Conservation (phyloP, 2,329 filamentous ascomycete species). For the Corniculantispora saksenae region DNA sequence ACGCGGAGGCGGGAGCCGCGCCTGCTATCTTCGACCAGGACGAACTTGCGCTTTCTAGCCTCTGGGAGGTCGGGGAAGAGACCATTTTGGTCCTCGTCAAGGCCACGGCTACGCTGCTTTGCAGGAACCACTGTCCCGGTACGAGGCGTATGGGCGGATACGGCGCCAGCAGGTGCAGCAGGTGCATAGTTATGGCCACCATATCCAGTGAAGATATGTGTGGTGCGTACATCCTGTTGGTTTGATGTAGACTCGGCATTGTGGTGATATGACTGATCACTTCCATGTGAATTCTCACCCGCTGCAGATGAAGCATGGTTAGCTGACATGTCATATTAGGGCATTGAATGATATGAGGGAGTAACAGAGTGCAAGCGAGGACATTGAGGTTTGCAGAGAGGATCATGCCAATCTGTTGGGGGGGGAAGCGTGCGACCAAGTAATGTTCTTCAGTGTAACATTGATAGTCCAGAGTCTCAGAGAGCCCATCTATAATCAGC, state of each 20-base stretch:
- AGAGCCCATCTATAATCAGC: slow-evolving; percentile 16
- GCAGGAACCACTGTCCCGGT: slow-evolving; percentile 35
- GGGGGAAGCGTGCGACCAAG: not conserved
- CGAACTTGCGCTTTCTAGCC: slow-evolving; percentile 92
- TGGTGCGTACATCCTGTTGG: slow-evolving; percentile 63
- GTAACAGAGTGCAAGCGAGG: slow-evolving; percentile 6
- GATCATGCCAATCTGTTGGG: not conserved
- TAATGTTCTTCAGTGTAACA: slow-evolving; percentile 12
- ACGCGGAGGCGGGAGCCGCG: slow-evolving; percentile 81
- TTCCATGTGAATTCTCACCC: slow-evolving; percentile 1
- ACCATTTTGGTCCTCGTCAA: slow-evolving; percentile 43
- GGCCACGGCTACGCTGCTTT: slow-evolving; percentile 47
- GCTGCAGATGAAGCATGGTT: slow-evolving; percentile 2
- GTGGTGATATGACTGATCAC: not conserved
- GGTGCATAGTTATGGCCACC: slow-evolving; percentile 60
- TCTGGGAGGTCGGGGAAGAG: slow-evolving; percentile 89
- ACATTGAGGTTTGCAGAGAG: not conserved
- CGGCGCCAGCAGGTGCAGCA: slow-evolving; percentile 52
- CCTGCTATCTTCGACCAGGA: slow-evolving; percentile 87
- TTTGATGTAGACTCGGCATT: not conserved
- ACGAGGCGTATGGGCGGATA: slow-evolving; percentile 60
- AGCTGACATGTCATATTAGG: not conserved
- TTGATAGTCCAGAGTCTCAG: slow-evolving; percentile 16
- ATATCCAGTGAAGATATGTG: slow-evolving; percentile 74
- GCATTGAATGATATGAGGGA: not conserved